Base-by-base conservation (phyloP, 2,329 filamentous ascomycete genomes). In the Aspergillus latus region DNA sequence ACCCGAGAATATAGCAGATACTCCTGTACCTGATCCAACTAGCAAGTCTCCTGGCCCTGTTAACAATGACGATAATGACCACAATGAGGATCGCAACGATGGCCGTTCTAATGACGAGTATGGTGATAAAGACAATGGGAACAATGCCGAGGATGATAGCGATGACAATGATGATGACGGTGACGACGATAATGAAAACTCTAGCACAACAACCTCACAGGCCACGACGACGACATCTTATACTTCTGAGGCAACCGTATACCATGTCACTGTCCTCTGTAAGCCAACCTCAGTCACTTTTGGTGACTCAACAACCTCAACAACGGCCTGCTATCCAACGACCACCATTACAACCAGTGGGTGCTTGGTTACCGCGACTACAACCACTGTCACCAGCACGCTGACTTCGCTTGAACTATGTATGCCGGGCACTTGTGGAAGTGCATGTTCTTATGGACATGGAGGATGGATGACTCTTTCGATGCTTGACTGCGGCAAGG, bases 331-430 rank as follows among this genome's bases (percentile, higher is more conserved):
- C 39, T 16, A 16, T 2, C 55, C 43, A n/a, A 29, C 55, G 4
- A 46, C 49, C 2, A 53, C 49, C 1, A 6, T 53, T 34, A 57
- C 54, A 3, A 40, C 49, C 11, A 57, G 37, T 2, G 54, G 54
- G 2, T 57, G 54, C 44, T 52, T 44, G 1, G 49, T 57, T n/a
- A 53, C 54, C 5, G 54, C 21, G 7, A 45, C 44, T 10, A 57
- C 54, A 2, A 57, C 54, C 2, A 57, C 54, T 2, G 26, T 56
- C 34, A 47, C 45, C 10, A 32, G 8, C 28, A 55, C 46, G 4
- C 21, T 28, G n/a, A 34, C 9, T 13, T 36, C 47, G 15, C 10
- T 28, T 15, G 5, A 40, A 21, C 30, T 42, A 6, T 53, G 51
- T 30, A 11, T 11, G 1, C 32, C 11, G 2, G 43, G 26, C 6